These are phyloP conservation scores for Actinomortierella ambigua DNA, from an alignment of 371 early-diverging fungal genomes.

Conservation along the genomic window DNA sequence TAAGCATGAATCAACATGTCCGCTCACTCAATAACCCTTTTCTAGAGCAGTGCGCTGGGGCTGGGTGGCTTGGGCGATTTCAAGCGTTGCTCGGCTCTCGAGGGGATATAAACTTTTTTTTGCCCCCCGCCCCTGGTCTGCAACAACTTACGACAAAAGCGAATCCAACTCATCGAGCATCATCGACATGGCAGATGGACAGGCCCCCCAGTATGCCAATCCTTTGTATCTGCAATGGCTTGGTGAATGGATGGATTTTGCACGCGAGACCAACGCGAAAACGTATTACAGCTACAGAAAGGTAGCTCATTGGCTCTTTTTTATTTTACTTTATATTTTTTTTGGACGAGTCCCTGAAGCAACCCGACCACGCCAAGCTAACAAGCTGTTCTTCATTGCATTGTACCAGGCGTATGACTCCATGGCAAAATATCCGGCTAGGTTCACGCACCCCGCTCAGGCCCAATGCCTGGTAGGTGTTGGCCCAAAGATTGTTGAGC, in stretches of 20 bases:
- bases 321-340: background rate
- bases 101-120: too few relatives aligned
- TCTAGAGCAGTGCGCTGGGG: too few relatives aligned
- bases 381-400: background rate
- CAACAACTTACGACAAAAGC: too few relatives aligned
- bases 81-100: too few relatives aligned
- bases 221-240: constrained; percentile 68
- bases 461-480: constrained; percentile 62
- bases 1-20: too few relatives aligned
- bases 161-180: too few relatives aligned
- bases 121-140: too few relatives aligned
- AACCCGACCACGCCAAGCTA: background rate
- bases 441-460: constrained; percentile 59
- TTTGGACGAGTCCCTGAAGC: background rate
- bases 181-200: too few relatives aligned
- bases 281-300: constrained; percentile 60
- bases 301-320: constrained; percentile 35
- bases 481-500: constrained; percentile 63
- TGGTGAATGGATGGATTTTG: constrained; percentile 63
- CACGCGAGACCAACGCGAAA: constrained; percentile 45
- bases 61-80: too few relatives aligned
- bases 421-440: constrained; percentile 58
- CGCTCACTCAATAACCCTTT: too few relatives aligned
- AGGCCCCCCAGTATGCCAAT: constrained; percentile 54
- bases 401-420: constrained; percentile 66